These are phyloP conservation scores for Pseudonitzschia pungens DNA, from an alignment of 108 stramenopile species.

Conservation along the genomic window DNA sequence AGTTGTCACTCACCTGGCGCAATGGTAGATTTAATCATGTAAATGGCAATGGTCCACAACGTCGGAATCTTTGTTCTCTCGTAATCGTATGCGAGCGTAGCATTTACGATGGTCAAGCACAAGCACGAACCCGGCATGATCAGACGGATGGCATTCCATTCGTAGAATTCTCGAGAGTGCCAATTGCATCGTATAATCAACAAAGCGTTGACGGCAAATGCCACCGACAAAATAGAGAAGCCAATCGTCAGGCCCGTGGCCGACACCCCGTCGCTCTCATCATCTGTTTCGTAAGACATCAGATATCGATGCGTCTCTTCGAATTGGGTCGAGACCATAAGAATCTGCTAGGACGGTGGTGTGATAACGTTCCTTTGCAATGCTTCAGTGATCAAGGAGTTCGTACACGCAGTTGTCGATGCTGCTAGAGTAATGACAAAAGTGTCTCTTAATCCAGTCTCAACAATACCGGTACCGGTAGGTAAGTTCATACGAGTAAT, in stretches of 20 bases:
- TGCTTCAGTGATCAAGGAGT: no score
- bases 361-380: not conserved
- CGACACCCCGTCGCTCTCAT: not conserved
- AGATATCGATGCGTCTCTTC: not conserved
- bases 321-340: not conserved
- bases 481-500: no score
- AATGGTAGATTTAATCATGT: slow-evolving; percentile 26
- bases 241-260: slow-evolving; percentile 4
- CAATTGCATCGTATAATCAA: slow-evolving; percentile 25
- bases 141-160: slow-evolving; percentile 45
- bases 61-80: slow-evolving; percentile 6
- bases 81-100: slow-evolving; percentile 12
- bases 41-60: slow-evolving; percentile 34
- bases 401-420: no score
- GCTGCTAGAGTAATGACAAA: no score
- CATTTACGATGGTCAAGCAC: slow-evolving; percentile 9
- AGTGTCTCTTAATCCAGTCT: no score
- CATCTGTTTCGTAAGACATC: not conserved
- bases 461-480: no score
- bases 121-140: slow-evolving; percentile 21
- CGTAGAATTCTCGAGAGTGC: slow-evolving; percentile 27
- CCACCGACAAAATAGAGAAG: slow-evolving; percentile 21
- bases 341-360: not conserved
- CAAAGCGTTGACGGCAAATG: slow-evolving; percentile 23
- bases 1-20: slow-evolving; percentile 20